These are phyloP conservation scores for Cruciata laevipes DNA, from an alignment of 257 asterid species.

Conservation along the genomic window DNA sequence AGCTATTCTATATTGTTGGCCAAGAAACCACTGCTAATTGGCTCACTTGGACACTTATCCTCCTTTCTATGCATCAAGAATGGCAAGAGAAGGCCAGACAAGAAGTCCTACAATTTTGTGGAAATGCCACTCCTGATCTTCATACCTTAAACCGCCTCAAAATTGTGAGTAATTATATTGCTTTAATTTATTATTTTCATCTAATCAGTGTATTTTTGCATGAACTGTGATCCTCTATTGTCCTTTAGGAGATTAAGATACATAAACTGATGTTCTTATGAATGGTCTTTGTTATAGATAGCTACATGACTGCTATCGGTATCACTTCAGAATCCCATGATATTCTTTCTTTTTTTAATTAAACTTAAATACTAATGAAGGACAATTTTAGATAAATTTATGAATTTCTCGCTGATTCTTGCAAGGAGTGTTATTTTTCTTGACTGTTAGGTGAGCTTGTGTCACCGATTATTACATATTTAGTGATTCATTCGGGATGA, in stretches of 20 bases:
- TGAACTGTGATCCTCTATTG: no score
- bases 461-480: no score
- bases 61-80: constrained; percentile 4
- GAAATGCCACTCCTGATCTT: neutral
- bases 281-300: no score
- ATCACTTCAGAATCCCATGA: neutral
- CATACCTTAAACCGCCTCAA: constrained; percentile 4
- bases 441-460: no score
- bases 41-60: constrained; percentile 14
- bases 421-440: no score
- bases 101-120: constrained; percentile 2
- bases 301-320: no score
- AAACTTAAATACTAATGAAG: no score
- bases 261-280: neutral
- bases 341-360: neutral
- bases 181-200: neutral
- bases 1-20: constrained; percentile 24
- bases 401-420: no score
- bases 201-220: neutral
- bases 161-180: constrained; percentile 3
- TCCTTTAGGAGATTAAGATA: neutral
- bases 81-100: constrained; percentile 11
- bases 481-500: no score
- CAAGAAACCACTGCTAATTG: constrained; percentile 27
- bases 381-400: no score